phyloP scores from a whole-genome alignment of 257 asterid species.

The Przewalskia tangutica region DNA sequence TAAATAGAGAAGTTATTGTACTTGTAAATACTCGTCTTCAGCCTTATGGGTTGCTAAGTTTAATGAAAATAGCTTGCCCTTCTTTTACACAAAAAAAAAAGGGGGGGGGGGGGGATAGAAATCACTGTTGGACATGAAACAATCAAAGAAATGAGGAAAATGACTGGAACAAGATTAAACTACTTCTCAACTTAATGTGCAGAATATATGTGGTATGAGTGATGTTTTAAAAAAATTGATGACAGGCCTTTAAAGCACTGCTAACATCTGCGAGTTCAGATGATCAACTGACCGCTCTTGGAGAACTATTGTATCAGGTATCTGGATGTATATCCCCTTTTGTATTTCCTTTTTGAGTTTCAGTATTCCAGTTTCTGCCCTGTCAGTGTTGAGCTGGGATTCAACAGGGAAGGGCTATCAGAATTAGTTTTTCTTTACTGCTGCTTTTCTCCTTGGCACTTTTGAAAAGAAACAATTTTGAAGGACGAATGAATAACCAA shows the following conservation, averaged over 20 bases:
- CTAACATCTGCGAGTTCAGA: slow-evolving; percentile 74
- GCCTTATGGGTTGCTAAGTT: neutral
- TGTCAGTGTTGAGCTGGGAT: neutral
- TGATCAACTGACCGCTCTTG: slow-evolving; percentile 72
- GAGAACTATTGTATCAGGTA: slow-evolving; percentile 92
- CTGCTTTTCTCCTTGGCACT: neutral
- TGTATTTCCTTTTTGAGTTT: neutral
- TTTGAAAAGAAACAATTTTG: neutral
- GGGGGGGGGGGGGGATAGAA: no score
- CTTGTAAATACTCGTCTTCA: neutral
- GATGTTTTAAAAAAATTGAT: neutral
- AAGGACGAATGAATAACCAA: neutral
- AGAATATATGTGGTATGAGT: neutral
- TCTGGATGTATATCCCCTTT: neutral
- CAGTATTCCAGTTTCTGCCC: neutral
- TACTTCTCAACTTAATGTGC: neutral
- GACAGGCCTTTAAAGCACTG: slow-evolving; percentile 86
- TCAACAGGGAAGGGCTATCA: neutral
- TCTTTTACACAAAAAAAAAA: neutral
- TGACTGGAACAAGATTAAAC: neutral
- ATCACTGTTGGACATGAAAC: no score
- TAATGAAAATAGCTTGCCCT: no score
- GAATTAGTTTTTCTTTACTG: neutral
- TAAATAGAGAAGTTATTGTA: no score
- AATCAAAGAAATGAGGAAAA: neutral